Conservation (phyloP, 2,329 filamentous ascomycete species). For the Colletotrichum sp. region DNA sequence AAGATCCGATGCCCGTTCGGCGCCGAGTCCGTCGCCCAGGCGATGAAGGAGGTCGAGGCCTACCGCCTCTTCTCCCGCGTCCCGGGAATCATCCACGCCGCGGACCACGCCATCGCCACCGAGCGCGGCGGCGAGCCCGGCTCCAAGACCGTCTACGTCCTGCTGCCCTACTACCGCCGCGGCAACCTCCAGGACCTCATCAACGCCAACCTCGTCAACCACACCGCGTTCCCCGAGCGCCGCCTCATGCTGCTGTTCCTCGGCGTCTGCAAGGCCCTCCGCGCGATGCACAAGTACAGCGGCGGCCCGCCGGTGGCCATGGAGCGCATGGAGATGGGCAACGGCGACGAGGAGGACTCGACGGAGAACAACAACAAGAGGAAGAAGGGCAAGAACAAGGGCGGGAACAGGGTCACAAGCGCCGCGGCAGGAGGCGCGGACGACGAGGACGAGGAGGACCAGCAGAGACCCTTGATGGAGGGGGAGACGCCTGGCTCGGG, state of each 20-base stretch:
- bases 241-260: slow-evolving; percentile 88
- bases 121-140: slow-evolving; percentile 66
- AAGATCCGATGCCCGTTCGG: slow-evolving; percentile 99
- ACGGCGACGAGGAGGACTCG: slow-evolving; percentile 41
- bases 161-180: slow-evolving; percentile 92
- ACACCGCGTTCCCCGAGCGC: slow-evolving; percentile 86
- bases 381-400: slow-evolving; percentile 39
- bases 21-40: slow-evolving; percentile 91
- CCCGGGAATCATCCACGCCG: slow-evolving; percentile 82
- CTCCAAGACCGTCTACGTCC: slow-evolving; percentile 94
- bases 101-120: slow-evolving; percentile 82
- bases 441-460: slow-evolving; percentile 72
- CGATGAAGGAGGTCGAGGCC: slow-evolving; percentile 96
- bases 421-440: slow-evolving; percentile 50
- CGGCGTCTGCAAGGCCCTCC: slow-evolving; percentile 86
- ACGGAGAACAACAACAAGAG: slow-evolving; percentile 35
- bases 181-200: slow-evolving; percentile 98
- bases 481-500: slow-evolving; percentile 74
- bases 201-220: slow-evolving; percentile 97
- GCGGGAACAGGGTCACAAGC: slow-evolving; percentile 30
- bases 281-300: slow-evolving; percentile 89
- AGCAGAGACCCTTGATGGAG: slow-evolving; percentile 84
- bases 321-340: slow-evolving; percentile 59
- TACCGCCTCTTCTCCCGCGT: slow-evolving; percentile 88
- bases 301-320: slow-evolving; percentile 54